Evolutionary conservation across 2,329 filamentous ascomycete species (phyloP).

Genomic region (Colletotrichum sidae): DNA sequence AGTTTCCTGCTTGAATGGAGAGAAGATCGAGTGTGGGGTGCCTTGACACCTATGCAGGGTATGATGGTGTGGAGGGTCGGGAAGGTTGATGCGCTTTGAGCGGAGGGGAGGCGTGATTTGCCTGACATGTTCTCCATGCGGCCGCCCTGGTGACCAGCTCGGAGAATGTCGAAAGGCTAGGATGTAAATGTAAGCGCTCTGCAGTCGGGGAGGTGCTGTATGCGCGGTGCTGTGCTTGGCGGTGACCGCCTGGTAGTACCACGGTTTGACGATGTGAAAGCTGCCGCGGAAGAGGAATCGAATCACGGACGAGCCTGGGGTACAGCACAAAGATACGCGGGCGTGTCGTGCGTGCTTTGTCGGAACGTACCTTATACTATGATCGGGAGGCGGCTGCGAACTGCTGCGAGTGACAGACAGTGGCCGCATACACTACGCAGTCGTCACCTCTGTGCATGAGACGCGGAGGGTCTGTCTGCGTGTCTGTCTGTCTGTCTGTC

Average conservation of each 20-base stretch:
- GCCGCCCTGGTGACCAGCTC: constrained; percentile 25
- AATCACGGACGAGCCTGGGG: constrained; percentile 6
- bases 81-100: constrained; percentile 16
- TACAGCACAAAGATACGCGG: neutral
- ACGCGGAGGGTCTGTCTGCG: neutral
- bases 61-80: constrained; percentile 33
- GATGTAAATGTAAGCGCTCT: constrained; percentile 12
- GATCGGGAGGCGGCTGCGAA: constrained; percentile 28
- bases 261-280: neutral
- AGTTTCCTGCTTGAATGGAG: neutral
- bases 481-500: too few species aligned
- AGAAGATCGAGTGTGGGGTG: constrained; percentile 35
- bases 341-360: constrained; percentile 9
- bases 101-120: constrained; percentile 34
- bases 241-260: neutral
- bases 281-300: constrained; percentile 1
- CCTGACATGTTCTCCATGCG: constrained; percentile 22
- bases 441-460: constrained; percentile 8
- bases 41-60: constrained; percentile 1
- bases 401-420: constrained; percentile 29
- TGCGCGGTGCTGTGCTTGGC: neutral
- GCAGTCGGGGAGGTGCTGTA: too few species aligned
- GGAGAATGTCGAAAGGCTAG: constrained; percentile 13
- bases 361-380: neutral
- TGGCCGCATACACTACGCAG: constrained; percentile 18